Percentiles rank a stretch among this genome's conserved stretches.
phyloP scores from a whole-genome alignment of 805 yeast species.

The Nakazawaea anatomiae region DNA sequence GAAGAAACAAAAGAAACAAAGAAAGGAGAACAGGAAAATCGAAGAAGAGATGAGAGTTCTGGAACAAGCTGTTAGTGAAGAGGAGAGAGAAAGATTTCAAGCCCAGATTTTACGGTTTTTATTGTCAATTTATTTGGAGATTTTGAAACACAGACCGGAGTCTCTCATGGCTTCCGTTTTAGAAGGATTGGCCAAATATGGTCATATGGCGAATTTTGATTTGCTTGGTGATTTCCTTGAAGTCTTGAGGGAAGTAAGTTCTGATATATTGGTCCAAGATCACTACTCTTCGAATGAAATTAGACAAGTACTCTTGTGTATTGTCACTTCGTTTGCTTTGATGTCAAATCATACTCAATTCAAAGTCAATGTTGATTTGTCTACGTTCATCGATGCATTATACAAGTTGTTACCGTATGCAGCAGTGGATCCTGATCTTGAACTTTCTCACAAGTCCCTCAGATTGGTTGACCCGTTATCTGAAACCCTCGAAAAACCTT shows the following conservation, averaged over 20 bases:
- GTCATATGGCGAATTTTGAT: slow-evolving; percentile 90
- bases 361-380: slow-evolving; percentile 74
- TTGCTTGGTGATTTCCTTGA: slow-evolving; percentile 88
- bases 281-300: slow-evolving; percentile 39
- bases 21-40: slow-evolving; percentile 81
- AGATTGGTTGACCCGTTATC: slow-evolving; percentile 75
- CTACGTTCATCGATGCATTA: slow-evolving; percentile 71
- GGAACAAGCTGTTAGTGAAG: slow-evolving; percentile 79
- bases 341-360: slow-evolving; percentile 67
- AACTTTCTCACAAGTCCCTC: slow-evolving; percentile 74
- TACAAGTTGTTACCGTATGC: slow-evolving; percentile 65
- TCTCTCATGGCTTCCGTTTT: slow-evolving; percentile 78
- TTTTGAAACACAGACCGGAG: slow-evolving; percentile 58
- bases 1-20: slow-evolving; percentile 81
- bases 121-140: slow-evolving; percentile 69
- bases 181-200: slow-evolving; percentile 87
- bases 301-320: slow-evolving; percentile 74
- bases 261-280: slow-evolving; percentile 39
- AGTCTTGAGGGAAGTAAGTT: slow-evolving; percentile 77
- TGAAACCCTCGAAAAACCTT: slow-evolving; percentile 44
- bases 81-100: slow-evolving; percentile 82
- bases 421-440: slow-evolving; percentile 76
- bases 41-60: slow-evolving; percentile 88
- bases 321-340: slow-evolving; percentile 85
- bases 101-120: slow-evolving; percentile 74